These are phyloP conservation scores for Pseudoperonospora humuli DNA, from an alignment of 352 stramenopile genomes.

Conservation along the genomic window DNA sequence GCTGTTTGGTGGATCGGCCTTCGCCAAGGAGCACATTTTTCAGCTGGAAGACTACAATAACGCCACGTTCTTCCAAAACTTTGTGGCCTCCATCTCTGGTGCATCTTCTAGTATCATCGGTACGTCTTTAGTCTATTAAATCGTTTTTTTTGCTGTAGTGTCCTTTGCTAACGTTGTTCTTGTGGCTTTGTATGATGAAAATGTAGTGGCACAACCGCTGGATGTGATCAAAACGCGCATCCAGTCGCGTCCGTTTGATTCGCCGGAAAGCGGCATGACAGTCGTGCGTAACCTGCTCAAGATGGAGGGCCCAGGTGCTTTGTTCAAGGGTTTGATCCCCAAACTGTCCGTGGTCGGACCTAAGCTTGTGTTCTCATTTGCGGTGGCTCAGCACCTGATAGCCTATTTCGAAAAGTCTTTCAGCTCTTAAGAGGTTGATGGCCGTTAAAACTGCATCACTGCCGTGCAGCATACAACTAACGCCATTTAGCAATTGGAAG, in stretches of 20 bases:
- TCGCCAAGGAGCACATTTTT: constrained; percentile 88
- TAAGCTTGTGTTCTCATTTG: constrained; percentile 96
- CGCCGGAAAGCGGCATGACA: constrained; percentile 83
- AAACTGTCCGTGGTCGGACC: constrained; percentile 93
- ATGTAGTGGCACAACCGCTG: constrained; percentile 83
- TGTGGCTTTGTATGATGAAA: constrained; percentile 14
- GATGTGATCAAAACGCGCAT: constrained; percentile 96
- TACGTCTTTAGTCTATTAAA: constrained; percentile 17
- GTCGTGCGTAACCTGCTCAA: constrained; percentile 91
- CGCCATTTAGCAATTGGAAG: constrained; percentile 2
- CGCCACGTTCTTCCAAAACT: constrained; percentile 89
- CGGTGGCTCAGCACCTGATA: constrained; percentile 92
- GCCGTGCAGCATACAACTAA: not conserved
- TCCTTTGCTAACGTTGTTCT: not conserved
- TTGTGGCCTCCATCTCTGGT: constrained; percentile 79
- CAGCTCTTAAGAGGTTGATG: constrained; percentile 14
- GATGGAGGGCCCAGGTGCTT: constrained; percentile 83
- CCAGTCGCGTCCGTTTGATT: constrained; percentile 91
- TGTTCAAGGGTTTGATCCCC: constrained; percentile 94
- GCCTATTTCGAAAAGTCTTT: constrained; percentile 89
- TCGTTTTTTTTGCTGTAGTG: not conserved
- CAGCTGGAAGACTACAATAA: constrained; percentile 85
- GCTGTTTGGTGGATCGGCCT: constrained; percentile 89
- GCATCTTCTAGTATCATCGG: constrained; percentile 78
- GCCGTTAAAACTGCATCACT: not conserved